Evolutionary conservation across 495 filamentous ascomycete genomes (phyloP).

Genomic region (Cercophora samala): DNA sequence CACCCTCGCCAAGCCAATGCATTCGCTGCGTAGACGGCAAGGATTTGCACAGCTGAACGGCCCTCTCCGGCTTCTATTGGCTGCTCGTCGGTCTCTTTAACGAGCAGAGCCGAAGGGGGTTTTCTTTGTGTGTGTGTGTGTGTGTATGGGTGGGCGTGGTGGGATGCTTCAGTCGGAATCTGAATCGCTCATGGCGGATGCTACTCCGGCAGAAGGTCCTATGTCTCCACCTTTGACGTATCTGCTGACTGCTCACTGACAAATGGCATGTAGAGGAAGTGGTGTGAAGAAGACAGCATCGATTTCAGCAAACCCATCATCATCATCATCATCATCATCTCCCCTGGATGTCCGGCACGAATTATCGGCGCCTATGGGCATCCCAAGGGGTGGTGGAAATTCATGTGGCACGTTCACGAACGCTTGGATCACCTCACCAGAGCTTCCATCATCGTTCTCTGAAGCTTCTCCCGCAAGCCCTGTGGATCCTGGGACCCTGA

Average conservation of each 20-base stretch:
- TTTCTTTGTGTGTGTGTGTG: background rate
- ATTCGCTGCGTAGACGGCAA: background rate
- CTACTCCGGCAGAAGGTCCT: slow-evolving; percentile 7
- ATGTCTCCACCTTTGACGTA: background rate
- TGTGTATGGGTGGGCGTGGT: background rate
- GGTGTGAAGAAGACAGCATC: background rate
- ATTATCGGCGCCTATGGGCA: too few relatives aligned
- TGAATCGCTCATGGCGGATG: slow-evolving; percentile 1
- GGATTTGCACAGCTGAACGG: slow-evolving; percentile 2
- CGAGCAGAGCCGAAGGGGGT: background rate
- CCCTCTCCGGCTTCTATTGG: background rate
- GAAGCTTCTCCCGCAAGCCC: slow-evolving; percentile 20
- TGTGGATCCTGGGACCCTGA: slow-evolving; percentile 12
- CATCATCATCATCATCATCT: too few relatives aligned
- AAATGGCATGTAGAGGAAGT: background rate
- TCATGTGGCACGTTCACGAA: background rate
- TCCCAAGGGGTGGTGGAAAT: background rate
- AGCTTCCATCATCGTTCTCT: slow-evolving; percentile 23
- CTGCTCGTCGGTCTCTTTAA: background rate
- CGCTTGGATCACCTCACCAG: background rate
- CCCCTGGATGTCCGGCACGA: too few relatives aligned
- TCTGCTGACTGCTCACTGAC: background rate
- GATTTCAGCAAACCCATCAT: too few relatives aligned
- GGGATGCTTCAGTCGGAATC: background rate
- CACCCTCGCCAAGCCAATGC: slow-evolving; percentile 11